Conservation (phyloP, 768 basidiomycete genomes). For the Steccherinum ochraceum region DNA sequence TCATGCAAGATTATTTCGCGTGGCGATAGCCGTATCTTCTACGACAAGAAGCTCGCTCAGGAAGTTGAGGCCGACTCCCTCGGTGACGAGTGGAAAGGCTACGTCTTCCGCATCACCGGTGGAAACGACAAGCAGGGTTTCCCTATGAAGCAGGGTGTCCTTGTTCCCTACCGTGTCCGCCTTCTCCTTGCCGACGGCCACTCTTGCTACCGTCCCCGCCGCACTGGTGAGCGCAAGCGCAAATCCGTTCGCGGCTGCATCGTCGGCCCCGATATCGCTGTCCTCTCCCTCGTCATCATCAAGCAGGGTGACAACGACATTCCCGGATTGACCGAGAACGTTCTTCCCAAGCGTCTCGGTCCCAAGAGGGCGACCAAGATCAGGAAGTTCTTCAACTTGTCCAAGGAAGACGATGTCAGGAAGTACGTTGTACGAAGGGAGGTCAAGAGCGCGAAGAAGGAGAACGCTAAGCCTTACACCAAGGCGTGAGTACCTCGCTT, state of each 20-base stretch:
- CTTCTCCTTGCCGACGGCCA: slow-evolving; percentile 94
- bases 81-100: slow-evolving; percentile 96
- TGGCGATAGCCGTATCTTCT: slow-evolving; percentile 76
- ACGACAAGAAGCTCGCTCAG: slow-evolving; percentile 94
- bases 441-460: slow-evolving; percentile 86
- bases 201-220: slow-evolving; percentile 94
- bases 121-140: slow-evolving; percentile 99
- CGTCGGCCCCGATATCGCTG: slow-evolving; percentile 93
- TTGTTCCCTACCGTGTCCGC: slow-evolving; percentile 87
- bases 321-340: slow-evolving; percentile 85
- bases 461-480: slow-evolving; percentile 86
- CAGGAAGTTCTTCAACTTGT: slow-evolving; percentile 93
- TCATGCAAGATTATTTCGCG: background rate
- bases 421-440: slow-evolving; percentile 95
- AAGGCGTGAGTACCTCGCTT: slow-evolving; percentile 72
- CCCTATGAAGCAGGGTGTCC: slow-evolving; percentile 99
- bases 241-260: slow-evolving; percentile 99
- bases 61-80: slow-evolving; percentile 88
- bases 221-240: slow-evolving; percentile 94
- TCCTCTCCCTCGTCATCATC: slow-evolving; percentile 89
- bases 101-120: slow-evolving; percentile 94
- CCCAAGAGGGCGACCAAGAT: slow-evolving; percentile 99
- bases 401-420: slow-evolving; percentile 97
- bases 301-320: slow-evolving; percentile 93
- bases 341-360: slow-evolving; percentile 92